Conservation (phyloP, 331 rosid genomes). For the Pyrus hybrid region DNA sequence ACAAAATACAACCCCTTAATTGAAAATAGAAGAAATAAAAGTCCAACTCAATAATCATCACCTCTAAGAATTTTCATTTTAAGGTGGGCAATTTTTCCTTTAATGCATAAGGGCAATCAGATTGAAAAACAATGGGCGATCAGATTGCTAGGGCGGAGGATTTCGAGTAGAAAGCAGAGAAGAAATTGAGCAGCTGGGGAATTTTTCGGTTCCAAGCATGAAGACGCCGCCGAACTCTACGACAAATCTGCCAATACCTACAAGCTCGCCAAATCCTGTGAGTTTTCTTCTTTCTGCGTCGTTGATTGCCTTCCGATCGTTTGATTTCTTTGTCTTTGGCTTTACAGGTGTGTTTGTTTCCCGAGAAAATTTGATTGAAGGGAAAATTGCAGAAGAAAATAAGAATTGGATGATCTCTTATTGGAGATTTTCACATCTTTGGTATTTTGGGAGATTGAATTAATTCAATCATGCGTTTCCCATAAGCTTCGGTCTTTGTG, state of each 20-base stretch:
- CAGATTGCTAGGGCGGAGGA: constrained; percentile 60
- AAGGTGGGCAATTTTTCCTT: too few relatives aligned
- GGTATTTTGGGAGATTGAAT: background rate
- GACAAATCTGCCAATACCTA: constrained; percentile 83
- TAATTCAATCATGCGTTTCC: background rate
- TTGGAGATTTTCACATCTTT: background rate
- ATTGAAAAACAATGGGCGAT: constrained; percentile 51
- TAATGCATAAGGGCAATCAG: too few relatives aligned
- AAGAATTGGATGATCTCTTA: background rate
- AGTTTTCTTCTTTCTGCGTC: background rate
- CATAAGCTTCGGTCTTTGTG: too few relatives aligned
- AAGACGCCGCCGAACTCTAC: constrained; percentile 88
- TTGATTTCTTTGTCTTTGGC: too few relatives aligned
- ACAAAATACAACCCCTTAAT: too few relatives aligned
- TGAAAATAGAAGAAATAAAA: too few relatives aligned
- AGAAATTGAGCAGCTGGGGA: constrained; percentile 78
- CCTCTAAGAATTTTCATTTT: too few relatives aligned
- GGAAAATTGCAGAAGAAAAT: background rate
- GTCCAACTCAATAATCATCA: too few relatives aligned
- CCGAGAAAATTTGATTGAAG: too few relatives aligned
- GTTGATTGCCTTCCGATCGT: background rate
- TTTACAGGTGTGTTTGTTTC: too few relatives aligned
- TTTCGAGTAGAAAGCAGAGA: constrained; percentile 77
- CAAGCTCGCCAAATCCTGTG: constrained; percentile 92
- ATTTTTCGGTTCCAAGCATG: constrained; percentile 68